A percentile compares a stretch with the other conserved stretches of the same genome.
Evolutionary conservation across 2,329 filamentous ascomycete species (phyloP).

Genomic region (Zasmidium cellare): DNA sequence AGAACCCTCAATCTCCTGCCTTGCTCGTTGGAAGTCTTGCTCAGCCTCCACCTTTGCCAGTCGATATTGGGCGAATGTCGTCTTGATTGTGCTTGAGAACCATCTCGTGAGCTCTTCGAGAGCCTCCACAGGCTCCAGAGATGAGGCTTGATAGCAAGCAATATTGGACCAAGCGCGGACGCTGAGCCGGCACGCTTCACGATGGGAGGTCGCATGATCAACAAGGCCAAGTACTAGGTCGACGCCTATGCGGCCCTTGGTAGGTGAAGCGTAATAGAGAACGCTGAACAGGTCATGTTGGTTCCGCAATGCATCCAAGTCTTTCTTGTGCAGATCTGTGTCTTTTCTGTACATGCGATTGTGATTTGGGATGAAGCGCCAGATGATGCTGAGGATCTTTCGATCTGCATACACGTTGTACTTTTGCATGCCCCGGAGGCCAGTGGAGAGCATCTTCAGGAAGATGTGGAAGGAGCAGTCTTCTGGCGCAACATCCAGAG

Average conservation of each 20-base stretch:
- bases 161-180: constrained; percentile 60
- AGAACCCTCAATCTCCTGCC: constrained; percentile 29
- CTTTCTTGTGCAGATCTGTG: constrained; percentile 51
- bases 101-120: constrained; percentile 54
- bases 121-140: constrained; percentile 46
- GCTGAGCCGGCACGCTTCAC: constrained; percentile 60
- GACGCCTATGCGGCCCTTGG: constrained; percentile 53
- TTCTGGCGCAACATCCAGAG: constrained; percentile 45
- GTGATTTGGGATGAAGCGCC: constrained; percentile 61
- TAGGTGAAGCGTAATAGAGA: constrained; percentile 59
- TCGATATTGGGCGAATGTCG: constrained; percentile 56
- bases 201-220: constrained; percentile 57
- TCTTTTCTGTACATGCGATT: constrained; percentile 62
- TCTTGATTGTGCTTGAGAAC: constrained; percentile 55
- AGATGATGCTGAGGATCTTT: constrained; percentile 55
- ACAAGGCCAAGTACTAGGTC: constrained; percentile 56
- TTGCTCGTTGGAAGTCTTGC: constrained; percentile 46
- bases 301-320: constrained; percentile 60
- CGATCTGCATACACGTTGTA: constrained; percentile 48
- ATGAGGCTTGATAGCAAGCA: constrained; percentile 57
- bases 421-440: constrained; percentile 49
- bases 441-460: constrained; percentile 56
- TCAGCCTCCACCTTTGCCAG: constrained; percentile 60
- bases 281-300: constrained; percentile 63
- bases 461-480: constrained; percentile 61